phyloP scores from a whole-genome alignment of 2,329 filamentous ascomycete species.

The Blastomyces gilchristii region DNA sequence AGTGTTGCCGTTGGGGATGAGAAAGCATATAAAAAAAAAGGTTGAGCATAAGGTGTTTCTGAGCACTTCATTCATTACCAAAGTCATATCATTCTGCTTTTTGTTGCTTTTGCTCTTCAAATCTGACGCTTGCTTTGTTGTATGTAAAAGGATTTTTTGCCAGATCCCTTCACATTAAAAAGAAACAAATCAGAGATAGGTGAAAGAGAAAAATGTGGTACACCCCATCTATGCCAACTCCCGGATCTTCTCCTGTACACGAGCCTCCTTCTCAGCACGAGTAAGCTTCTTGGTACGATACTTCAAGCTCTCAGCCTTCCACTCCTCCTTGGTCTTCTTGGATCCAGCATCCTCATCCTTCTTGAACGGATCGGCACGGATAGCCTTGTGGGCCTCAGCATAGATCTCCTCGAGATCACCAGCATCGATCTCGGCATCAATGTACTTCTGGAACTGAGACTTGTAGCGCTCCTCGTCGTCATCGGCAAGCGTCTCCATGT shows the following conservation, averaged over 20 bases:
- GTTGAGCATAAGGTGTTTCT: not conserved
- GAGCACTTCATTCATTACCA: not conserved
- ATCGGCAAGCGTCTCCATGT: conserved; percentile 99
- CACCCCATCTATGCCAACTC: conserved; percentile 47
- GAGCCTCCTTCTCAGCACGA: conserved; percentile 71
- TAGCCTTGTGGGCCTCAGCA: conserved; percentile 85
- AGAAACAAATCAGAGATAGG: not conserved
- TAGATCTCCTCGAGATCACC: conserved; percentile 97
- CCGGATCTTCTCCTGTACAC: conserved; percentile 85
- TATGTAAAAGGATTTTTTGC: no score
- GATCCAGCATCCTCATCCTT: conserved; percentile 62
- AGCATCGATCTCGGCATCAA: conserved; percentile 92
- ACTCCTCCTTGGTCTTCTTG: conserved; percentile 97
- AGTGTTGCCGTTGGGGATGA: not conserved
- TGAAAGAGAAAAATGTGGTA: not conserved
- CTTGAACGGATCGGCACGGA: conserved; percentile 97
- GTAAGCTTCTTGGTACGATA: conserved; percentile 66
- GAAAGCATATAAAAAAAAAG: not conserved
- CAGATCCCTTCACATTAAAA: not conserved
- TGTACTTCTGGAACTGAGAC: conserved; percentile 95
- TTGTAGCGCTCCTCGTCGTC: conserved; percentile 99
- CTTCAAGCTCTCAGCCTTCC: conserved; percentile 93
- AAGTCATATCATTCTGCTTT: conserved; percentile 1
- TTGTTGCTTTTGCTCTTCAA: not conserved
- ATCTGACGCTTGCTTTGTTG: not conserved